Base-by-base conservation (phyloP, 116 monocot species). In the Thalassia testudinum region DNA sequence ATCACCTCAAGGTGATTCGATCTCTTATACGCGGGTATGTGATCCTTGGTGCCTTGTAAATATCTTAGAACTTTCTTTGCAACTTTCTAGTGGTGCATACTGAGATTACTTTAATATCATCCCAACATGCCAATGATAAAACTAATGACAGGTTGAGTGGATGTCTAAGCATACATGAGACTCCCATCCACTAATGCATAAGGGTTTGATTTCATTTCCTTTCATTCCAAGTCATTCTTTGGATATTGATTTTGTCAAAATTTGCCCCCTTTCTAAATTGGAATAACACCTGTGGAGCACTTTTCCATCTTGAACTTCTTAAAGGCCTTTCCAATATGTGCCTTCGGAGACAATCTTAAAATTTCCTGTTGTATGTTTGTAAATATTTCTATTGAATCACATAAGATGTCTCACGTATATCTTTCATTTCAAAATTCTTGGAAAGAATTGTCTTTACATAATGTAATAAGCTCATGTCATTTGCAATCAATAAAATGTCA, bases 371-470 rank as follows among this genome's bases (percentile, higher is more conserved):
- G 42, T 37, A 4, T 49, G 21, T 15, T 42, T 8, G 11, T 1
- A 10, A 24, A 21, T 40, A 64, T 64, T 21, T 54, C 0, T 22
- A 65, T 56, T 17, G 56, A 14, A 56, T 45, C 8, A 54, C 27
- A 54, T 37, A 54, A 29, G 27, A 28, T 10, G 12, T 18, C 18
- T 30, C 64, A 45, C 54, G 25, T 4, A 28, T 26, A 63, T 28
- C 17, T 27, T 64, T n/a, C n/a, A n/a, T n/a, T n/a, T n/a, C n/a
- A n/a, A n/a, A n/a, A n/a, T n/a, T n/a, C n/a, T n/a, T n/a, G 53
- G 27, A 54, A 55, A 37, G 37, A 30, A 34, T 34, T 12, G 5
- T 47, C n/a, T 47, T 47, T 12, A 18, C n/a, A 10, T 47, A 4
- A 24, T 50, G 19, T 50, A 50, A 50, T 21, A 24, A 24, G 22